Base-by-base conservation (phyloP, 805 yeast species). In the Starmerella vitae region DNA sequence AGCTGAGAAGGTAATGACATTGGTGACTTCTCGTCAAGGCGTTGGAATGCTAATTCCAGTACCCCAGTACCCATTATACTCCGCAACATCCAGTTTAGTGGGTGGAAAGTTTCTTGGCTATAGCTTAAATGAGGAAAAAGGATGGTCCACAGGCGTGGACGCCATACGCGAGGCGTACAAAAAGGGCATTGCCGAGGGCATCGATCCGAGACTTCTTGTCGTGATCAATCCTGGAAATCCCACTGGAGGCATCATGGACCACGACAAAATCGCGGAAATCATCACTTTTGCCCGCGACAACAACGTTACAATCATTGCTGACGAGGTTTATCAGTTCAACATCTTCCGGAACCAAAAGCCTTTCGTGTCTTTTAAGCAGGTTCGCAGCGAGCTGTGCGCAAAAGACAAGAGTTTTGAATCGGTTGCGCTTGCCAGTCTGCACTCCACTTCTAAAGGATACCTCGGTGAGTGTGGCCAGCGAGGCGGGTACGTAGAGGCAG, bases 401-500 rank as follows among this genome's bases (percentile, higher is more conserved):
- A 49, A 63, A 30, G 64, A 70, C 40, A 66, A 67, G 19, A 51
- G 59, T 24, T 88, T 74, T 59, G 70, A 70, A 35, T 66, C 74
- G 44, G 88, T 91, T 29, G 94, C 84, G 58, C 68, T 91, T 42
- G 96, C 93, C 2, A 86, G 97, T 1, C 65, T 91, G 50, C 97
- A 91, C 61, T 85, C 97, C n/a, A 84, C 94, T 31, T 88, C 97
- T 10, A 91, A 91, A 62, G 99, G 99, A 59, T 84, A 85, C 51
- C 72, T 84, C 46, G 99, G 98, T 46, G 99, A 91, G 63, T 91
- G 99, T 70, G 99, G 99, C 44, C 98, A 91, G 66, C 76, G 99
- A 63, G 99, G 97, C 53, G 99, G 99, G 5, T 91, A 86, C 66
- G 81, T 91, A 91, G 99, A 91, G 62, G 63, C 86, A 6, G 71